Evolutionary conservation across 2,329 filamentous ascomycete genomes (phyloP), one percentile per base, ranked within the genome.

Genomic region (Colletotrichum kahawae): DNA sequence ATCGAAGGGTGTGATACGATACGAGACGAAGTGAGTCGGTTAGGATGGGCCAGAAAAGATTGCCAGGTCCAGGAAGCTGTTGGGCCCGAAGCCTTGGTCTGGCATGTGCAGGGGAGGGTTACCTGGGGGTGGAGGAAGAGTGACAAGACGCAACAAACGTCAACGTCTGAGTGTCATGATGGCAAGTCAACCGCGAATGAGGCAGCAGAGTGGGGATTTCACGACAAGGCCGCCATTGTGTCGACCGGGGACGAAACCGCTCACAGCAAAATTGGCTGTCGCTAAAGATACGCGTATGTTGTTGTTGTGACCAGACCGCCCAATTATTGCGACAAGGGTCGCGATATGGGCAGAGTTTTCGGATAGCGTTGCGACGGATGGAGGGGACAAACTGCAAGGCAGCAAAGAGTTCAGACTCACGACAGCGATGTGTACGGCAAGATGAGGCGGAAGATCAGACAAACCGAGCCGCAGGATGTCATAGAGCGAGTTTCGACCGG

Each of bases 381-480:
- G 27, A 27, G 43, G 33, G 54, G 29, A 54, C 31, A n/a, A 38
- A 34, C 56, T 38, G 60, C 21, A 34, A 14, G 34, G 43, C 57
- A n/a, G 56, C 54, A 43, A 54, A 14, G n/a, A 62, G 38, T 48
- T 59, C 68, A 63, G 69, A 38, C 63, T 43, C 29, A 21, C 12
- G 38, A 31, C 43, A 34, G 27, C 56, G 34, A 57, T 54, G 69
- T 48, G 33, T 31, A 67, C 12, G 48, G 63, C 57, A 66, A 65
- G 59, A 66, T 66, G 70, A 76, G 71, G 65, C 66, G 65, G 74
- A 74, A 74, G 70, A 76, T 76, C 74, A 76, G 59, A 76, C 74
- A 76, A 18, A 74, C n/a, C 21, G 59, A 70, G 74, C 74, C 70
- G 65, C 74, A 74, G 65, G 24, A 72, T 68, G 69, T 72, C 43